Conservation (phyloP, 371 early-diverging fungal genomes). For the Encephalitozoon hellem region DNA sequence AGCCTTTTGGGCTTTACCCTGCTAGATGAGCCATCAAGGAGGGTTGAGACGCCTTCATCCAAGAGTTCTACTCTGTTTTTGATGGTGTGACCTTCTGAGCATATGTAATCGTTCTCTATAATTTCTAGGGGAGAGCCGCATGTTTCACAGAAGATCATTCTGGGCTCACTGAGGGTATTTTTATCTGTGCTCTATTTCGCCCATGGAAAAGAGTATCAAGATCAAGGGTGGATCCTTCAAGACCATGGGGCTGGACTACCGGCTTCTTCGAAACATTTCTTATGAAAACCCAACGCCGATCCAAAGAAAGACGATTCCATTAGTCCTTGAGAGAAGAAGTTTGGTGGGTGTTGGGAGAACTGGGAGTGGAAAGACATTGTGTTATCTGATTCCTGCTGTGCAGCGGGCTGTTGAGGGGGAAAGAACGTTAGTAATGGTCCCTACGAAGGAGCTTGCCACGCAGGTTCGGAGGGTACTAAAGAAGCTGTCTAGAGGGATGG, state of each 20-base stretch:
- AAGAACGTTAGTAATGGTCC: slow-evolving; percentile 64
- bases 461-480: slow-evolving; percentile 45
- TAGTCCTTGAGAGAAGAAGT: slow-evolving; percentile 84
- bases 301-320: slow-evolving; percentile 79
- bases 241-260: slow-evolving; percentile 49
- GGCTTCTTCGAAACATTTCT: slow-evolving; percentile 58
- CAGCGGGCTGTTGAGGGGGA: slow-evolving; percentile 72
- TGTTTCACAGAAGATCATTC: neutral
- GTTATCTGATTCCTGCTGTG: slow-evolving; percentile 81
- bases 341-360: slow-evolving; percentile 91
- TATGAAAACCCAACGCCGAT: slow-evolving; percentile 78
- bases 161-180: neutral
- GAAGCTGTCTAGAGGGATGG: slow-evolving; percentile 38
- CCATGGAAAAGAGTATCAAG: slow-evolving; percentile 31
- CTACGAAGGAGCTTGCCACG: slow-evolving; percentile 56
- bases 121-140: neutral
- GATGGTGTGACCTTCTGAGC: neutral
- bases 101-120: neutral
- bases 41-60: neutral
- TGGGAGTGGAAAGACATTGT: slow-evolving; percentile 94
- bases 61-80: neutral
- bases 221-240: slow-evolving; percentile 58
- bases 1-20: neutral
- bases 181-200: neutral
- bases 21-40: neutral